Evolutionary conservation across 768 basidiomycete species (phyloP), one percentile per base, ranked within the genome.

Genomic region (Boletales sp.): DNA sequence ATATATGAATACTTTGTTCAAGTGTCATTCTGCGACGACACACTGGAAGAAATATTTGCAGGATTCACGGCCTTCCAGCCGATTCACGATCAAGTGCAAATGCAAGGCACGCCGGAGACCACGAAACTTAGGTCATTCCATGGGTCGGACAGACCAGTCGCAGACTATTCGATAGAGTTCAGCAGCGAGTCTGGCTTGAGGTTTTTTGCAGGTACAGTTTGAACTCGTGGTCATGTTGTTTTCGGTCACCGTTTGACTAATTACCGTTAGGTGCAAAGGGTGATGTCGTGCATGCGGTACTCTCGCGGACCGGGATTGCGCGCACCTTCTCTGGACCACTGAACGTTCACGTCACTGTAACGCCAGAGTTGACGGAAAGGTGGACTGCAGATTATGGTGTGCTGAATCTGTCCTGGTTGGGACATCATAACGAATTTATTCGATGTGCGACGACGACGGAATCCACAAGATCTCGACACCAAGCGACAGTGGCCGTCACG

Each of bases 11-110:
- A 61, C 30, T 56, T 58, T 33, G 33, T 41, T 14, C 57, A 42
- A 13, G 14, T 61, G 10, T 2, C 28, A 5, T 58, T 64, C 15
- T 28, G 46, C 11, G 49, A 62, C 21, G 59, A 50, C 33, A 56
- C 52, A 2, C 55, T 28, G 10, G 18, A 37, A 41, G 54, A 61
- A n/a, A 39, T 64, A 13, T 34, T 31, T 1, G 56, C 51, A 15
- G 62, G 62, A n/a, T 1, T 48, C 9, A 64, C 62, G 3, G 19
- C 42, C 21, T 62, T 62, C 15, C 47, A 49, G 6, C 62, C 62
- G 8, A 6, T 44, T 2, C 33, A 54, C 13, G 39, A 50, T 35
- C 33, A 41, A 3, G 10, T 42, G 10, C 48, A 8, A 17, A 4
- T 33, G 15, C 25, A 6, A n/a, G 40, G 14, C 14, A 5, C 5